Base-by-base conservation (phyloP, 2,329 filamentous ascomycete genomes). In the Purpureocillium takamizusanense region DNA sequence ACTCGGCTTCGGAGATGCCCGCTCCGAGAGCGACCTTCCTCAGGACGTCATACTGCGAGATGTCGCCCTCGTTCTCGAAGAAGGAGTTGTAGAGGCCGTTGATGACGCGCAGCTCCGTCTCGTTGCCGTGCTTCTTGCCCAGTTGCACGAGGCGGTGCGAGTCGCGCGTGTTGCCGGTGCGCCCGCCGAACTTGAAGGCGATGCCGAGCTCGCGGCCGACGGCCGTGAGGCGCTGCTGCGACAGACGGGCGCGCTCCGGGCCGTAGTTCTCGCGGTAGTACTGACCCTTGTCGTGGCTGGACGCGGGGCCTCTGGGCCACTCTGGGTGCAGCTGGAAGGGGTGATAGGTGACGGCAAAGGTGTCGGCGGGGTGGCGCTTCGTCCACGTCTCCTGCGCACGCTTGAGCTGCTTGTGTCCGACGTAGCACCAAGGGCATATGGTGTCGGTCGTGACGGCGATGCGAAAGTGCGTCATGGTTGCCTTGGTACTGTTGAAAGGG, bases 101-200 rank as follows among this genome's bases (percentile, higher is more conserved):
- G 1, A 70, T 68, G 13, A 84, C 69, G 39, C 68, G 67, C 30
- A 71, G 76, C 63, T 86, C 76, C 33, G 70, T 49, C 33, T 72
- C 62, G 16, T 54, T 53, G 4, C 63, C 64, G 37, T 78, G 53
- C 41, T 51, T 58, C 71, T 79, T 61, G 51, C 67, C 62, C 21
- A 70, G 56, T 6, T 66, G 62, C 3, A 73, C 55, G 9, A 74
- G 48, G 29, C 69, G 64, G 51, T 74, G 70, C 7, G 65, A 63
- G 47, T 69, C 62, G 13, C 61, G 55, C 16, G 66, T 62, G 48
- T 61, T 68, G 15, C 69, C 69, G 31, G 62, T 62, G 4, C 41
- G 55, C 7, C 68, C 65, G 14, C 74, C 73, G 47, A 81, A 84
- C 38, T 44, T 55, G 45, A 72, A 66, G 32, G 50, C 42, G 48